Base-by-base conservation (phyloP, 2,329 filamentous ascomycete genomes). In the Diaporthe helianthi region DNA sequence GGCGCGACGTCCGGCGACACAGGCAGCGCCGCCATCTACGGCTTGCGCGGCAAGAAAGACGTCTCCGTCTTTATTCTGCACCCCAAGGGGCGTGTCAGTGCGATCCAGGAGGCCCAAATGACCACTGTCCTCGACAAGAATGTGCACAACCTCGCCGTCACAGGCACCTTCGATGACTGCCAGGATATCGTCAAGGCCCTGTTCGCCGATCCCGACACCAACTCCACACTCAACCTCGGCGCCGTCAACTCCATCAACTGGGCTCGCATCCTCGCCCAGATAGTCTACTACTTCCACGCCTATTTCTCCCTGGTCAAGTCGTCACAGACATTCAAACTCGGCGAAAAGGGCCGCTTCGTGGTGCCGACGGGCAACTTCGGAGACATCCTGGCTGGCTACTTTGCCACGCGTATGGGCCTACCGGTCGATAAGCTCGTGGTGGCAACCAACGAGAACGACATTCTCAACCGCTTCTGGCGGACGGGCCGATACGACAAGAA, bases 161-260 rank as follows among this genome's bases (percentile, higher is more conserved):
- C 92, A 61, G 96, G 95, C 69, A 97, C 93, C 0, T 98, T 98
- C 78, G 95, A 98, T 77, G 94, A 98, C 78, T 98, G 96, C 81
- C 95, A 98, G 88, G 94, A 97, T 80, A 97, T 96, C 69, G 92
- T 99, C 78, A 98, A 99, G 83, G 90, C 92, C 1, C 87, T 99
- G 61, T 98, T 98, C 78, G 90, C 89, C 72, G 95, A 99, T 76
- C 85, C 91, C 3, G 90, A 94, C 67, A 92, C 93, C 78, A 98
- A 98, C 84, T 83, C 87, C 74, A 89, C 88, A 2, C 89, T 95
- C 77, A 93, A 93, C 74, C 90, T 98, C 52, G 95, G 92, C 49
- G 95, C 96, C 52, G 93, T 98, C 74, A 98, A 98, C 84, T 96
- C 92, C 54, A 98, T 98, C 83, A 98, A 98, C 83, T 98, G 92